Evolutionary conservation across 495 filamentous ascomycete genomes (phyloP), one percentile per base, ranked within the genome.

Genomic region (Hypoxylon crocopeplum): DNA sequence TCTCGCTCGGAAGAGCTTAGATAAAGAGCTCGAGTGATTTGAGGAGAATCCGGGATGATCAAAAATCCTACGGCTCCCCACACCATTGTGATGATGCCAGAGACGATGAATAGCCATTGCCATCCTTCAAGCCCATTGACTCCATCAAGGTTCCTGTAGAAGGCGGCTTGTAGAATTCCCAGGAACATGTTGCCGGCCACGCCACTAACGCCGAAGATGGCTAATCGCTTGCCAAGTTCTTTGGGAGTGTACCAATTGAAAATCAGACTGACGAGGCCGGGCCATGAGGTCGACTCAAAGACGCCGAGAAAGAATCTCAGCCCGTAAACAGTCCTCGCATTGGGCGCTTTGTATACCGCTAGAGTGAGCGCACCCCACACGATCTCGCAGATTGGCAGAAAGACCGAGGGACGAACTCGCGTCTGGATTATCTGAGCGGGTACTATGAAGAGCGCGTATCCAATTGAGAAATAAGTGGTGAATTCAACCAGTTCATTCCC

Each of bases 341-440:
- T 38, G 20, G 34, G 45, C 29, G 37, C 46, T 33, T 46, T 55
- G 32, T 29, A 60, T 42, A n/a, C 56, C 61, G 12, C 64, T 58
- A 72, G 48, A 1, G 69, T 70, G 29, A 69, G 61, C 8, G 50
- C 52, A 2, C 53, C 64, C 69, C 69, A 72, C n/a, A 56, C 49
- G 24, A 72, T 45, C 30, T 70, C 67, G 59, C 67, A 64, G 0
- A 38, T 45, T 1, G 69, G 48, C n/a, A 72, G 48, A 47, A 58
- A 72, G 12, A 67, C 57, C 3, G 64, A 66, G 0, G 69, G 71
- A 10, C 71, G 51, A 8, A 74, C 48, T 67, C 70, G 64, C 4
- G 79, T 84, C 19, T 84, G 66, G 7, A 84, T 66, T 5, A 84
- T 66, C 48, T 83, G 81, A 48, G 72, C 75, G 0, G 81, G 82